Evolutionary conservation across 768 basidiomycete genomes (phyloP).

Genomic region (Suillus sp.): DNA sequence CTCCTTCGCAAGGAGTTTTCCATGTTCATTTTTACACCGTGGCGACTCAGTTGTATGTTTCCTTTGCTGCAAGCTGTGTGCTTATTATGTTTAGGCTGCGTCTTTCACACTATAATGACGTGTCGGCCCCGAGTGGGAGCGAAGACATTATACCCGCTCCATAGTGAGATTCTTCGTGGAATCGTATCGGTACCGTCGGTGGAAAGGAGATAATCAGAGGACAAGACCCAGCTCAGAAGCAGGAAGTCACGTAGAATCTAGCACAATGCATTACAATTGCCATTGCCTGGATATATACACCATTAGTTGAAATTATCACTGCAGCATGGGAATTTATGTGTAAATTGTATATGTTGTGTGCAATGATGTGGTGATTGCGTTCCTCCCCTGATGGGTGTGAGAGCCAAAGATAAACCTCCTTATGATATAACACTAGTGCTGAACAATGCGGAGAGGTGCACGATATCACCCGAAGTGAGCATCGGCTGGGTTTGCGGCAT

Average conservation of each 20-base stretch:
- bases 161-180: not conserved
- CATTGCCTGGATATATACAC: constrained; percentile 32
- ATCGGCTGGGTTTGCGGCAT: constrained; percentile 46
- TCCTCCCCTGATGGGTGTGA: constrained; percentile 7
- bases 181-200: not conserved
- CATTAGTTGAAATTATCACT: constrained; percentile 34
- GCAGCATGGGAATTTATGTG: constrained; percentile 17
- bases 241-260: constrained; percentile 2
- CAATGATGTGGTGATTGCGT: constrained; percentile 6
- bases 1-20: not conserved
- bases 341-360: not conserved
- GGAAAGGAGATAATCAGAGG: too few species aligned
- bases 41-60: not conserved
- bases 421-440: not conserved
- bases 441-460: not conserved
- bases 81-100: constrained; percentile 26
- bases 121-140: constrained; percentile 14
- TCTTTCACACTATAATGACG: constrained; percentile 30
- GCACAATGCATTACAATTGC: constrained; percentile 25
- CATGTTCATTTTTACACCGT: not conserved
- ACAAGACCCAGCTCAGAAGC: not conserved
- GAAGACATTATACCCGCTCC: constrained; percentile 14
- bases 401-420: not conserved
- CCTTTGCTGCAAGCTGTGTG: not conserved
- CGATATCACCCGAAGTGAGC: constrained; percentile 42